Evolutionary conservation across 2,329 filamentous ascomycete species (phyloP).

Genomic region (Trichoderma endophyticum): DNA sequence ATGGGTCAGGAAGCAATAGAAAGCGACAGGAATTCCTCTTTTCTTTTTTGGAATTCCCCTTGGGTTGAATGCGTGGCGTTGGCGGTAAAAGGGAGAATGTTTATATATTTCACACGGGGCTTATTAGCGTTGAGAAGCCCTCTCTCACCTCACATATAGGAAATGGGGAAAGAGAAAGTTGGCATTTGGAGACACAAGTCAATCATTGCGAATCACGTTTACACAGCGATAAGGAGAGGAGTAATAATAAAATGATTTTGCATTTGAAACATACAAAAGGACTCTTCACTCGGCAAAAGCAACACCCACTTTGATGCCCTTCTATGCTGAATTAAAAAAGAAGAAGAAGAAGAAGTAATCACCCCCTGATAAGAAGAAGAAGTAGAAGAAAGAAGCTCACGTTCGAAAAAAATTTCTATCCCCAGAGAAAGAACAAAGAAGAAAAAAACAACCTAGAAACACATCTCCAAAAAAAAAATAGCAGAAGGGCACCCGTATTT

Average conservation of each 20-base stretch:
- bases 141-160: background rate
- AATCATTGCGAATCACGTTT: background rate
- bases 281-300: constrained; percentile 3
- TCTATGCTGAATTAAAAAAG: constrained; percentile 14
- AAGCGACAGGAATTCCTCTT: background rate
- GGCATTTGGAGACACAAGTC: background rate
- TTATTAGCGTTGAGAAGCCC: background rate
- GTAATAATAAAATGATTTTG: background rate
- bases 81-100: background rate
- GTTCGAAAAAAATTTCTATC: background rate
- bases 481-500: background rate
- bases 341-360: background rate
- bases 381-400: background rate
- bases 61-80: constrained; percentile 7
- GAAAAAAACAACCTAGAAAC: background rate
- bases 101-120: background rate
- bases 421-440: constrained; percentile 4
- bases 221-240: background rate
- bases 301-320: constrained; percentile 3
- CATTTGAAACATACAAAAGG: background rate
- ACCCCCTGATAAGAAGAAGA: background rate
- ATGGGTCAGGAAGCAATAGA: background rate
- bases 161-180: background rate
- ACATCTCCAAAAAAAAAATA: background rate
- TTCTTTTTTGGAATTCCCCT: background rate